A percentile compares a stretch with the other conserved stretches of the same genome.
phyloP scores from a whole-genome alignment of 345 rosid species.

The Lumnitzera racemosa region DNA sequence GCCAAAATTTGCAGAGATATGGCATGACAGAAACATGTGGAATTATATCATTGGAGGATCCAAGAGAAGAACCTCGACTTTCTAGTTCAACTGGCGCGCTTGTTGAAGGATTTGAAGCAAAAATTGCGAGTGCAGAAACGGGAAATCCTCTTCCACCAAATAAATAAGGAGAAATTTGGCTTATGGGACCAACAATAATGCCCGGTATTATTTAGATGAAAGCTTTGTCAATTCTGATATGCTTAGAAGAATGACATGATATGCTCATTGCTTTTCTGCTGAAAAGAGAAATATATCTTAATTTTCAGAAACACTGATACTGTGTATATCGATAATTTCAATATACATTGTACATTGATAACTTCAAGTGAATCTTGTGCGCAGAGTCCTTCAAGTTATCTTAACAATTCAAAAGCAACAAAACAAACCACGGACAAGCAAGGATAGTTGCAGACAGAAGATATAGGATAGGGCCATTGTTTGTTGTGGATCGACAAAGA shows the following conservation, averaged over 20 bases:
- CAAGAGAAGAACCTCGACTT: conserved; percentile 10
- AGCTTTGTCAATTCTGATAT: too few species aligned
- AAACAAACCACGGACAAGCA: conserved; percentile 29
- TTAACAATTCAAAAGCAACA: conserved; percentile 37
- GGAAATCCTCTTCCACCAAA: conserved; percentile 29
- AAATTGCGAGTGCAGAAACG: conserved; percentile 23
- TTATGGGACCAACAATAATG: conserved; percentile 41
- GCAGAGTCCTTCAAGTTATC: conserved; percentile 27
- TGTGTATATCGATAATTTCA: too few species aligned
- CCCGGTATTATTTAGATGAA: conserved; percentile 14
- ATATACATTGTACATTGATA: too few species aligned
- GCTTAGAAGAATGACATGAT: too few species aligned
- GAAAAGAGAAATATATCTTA: too few species aligned
- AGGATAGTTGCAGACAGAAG: conserved; percentile 47
- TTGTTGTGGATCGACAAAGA: conserved; percentile 40
- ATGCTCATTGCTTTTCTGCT: too few species aligned
- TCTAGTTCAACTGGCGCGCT: conserved; percentile 33
- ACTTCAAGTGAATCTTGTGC: background rate
- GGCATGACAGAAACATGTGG: conserved; percentile 41
- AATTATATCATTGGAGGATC: conserved; percentile 24
- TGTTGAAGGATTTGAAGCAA: conserved; percentile 30
- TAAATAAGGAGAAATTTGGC: conserved; percentile 35
- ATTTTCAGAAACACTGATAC: too few species aligned
- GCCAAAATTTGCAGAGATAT: conserved; percentile 18
- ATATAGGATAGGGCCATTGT: conserved; percentile 39